Base-by-base conservation (phyloP, 208 protist genomes). In the Kentomonas sorsogonicus region DNA sequence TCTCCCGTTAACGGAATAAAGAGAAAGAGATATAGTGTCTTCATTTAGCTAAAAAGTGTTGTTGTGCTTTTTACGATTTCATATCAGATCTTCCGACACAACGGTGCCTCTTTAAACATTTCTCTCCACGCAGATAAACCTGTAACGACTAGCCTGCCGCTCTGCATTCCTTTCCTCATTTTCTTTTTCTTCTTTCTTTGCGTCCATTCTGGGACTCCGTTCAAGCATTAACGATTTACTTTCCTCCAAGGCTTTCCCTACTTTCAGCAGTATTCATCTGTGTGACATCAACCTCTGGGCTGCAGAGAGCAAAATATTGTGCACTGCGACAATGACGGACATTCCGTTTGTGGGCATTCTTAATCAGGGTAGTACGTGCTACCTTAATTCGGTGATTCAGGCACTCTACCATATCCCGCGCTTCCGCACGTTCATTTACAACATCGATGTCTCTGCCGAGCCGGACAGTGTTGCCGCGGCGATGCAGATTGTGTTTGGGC, bases 321-420 rank as follows among this genome's bases (percentile, higher is more conserved):
- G 39, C 0, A 29, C 48, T 3, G 23, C 20, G 5, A 18, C 52
- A 43, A 61, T 29, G 16, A 65, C 66, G 61, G 50, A 34, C 22
- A 63, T 43, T 9, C 53, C 41, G n/a, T 88, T 72, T 27, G 77
- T 86, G 3, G 91, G 91, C 27, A 75, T 96, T 29, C 55, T 80
- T 26, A 96, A 96, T 59, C 87, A 95, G 62, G 89, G 85, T 22
- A 83, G 70, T 54, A 96, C 91, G 20, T 97, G 91, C 72, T 95
- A 97, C 63, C 65, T 97, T 11, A 97, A 92, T 69, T 83, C 86
- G 1, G 70, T 92, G 20, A 84, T 97, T 30, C 91, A 97, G 62
- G 70, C 75, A 0, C 69, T 97, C 2, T 95, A 78, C 59, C 78
- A 94, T 56, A 31, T 93, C 3, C 79, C 83, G 1, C 55, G 66